A percentile compares a stretch with the other conserved stretches of the same genome.
These are phyloP conservation scores for Pleodorina starrii DNA, from an alignment of 139 green algal species.

Conservation along the genomic window DNA sequence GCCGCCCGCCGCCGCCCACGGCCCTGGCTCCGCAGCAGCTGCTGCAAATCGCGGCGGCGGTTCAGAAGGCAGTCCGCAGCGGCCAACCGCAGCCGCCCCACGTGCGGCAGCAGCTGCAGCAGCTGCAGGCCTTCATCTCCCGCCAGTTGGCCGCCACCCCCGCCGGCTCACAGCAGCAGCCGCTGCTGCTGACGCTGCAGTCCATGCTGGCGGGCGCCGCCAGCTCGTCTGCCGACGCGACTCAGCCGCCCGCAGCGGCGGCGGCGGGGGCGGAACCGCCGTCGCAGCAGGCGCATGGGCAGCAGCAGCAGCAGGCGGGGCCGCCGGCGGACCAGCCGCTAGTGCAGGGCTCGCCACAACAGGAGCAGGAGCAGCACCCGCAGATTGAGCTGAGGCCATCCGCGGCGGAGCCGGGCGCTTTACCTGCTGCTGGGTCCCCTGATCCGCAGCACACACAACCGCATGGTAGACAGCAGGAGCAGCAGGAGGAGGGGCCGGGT, in stretches of 20 bases:
- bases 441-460: too few species aligned
- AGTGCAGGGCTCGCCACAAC: background rate
- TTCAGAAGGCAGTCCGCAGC: constrained; percentile 14
- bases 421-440: too few species aligned
- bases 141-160: background rate
- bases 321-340: background rate
- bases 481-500: background rate
- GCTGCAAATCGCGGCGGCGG: constrained; percentile 19
- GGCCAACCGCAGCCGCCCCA: constrained; percentile 36
- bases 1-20: background rate
- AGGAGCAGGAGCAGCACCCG: background rate
- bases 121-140: constrained; percentile 16
- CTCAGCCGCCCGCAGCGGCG: too few species aligned
- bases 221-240: background rate
- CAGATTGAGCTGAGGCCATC: too few species aligned
- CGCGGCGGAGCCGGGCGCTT: too few species aligned
- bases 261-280: background rate
- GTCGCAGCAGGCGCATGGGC: background rate
- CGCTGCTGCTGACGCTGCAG: constrained; percentile 39
- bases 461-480: too few species aligned
- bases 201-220: constrained; percentile 11
- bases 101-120: constrained; percentile 25
- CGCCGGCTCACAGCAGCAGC: background rate
- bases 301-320: constrained; percentile 37
- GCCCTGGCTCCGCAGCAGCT: constrained; percentile 27